These are phyloP conservation scores for Alloascoidea hylecoeti DNA, from an alignment of 805 yeast genomes.

Conservation along the genomic window DNA sequence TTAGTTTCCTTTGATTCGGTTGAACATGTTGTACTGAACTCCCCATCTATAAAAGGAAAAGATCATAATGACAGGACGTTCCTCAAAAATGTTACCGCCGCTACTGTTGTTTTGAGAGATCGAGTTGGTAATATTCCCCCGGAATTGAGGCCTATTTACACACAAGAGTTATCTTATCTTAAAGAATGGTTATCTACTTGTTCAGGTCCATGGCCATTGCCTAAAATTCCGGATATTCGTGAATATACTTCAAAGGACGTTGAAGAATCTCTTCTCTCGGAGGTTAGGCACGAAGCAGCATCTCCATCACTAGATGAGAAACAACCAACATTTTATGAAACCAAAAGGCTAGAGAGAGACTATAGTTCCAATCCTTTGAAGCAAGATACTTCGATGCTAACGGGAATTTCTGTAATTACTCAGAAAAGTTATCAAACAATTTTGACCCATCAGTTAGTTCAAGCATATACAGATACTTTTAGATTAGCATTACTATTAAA, in stretches of 20 bases:
- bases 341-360: slow-evolving; percentile 48
- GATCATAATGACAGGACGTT: slow-evolving; percentile 22
- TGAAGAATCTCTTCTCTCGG: slow-evolving; percentile 62
- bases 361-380: slow-evolving; percentile 59
- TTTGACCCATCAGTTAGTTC: slow-evolving; percentile 50
- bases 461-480: slow-evolving; percentile 36
- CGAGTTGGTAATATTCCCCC: slow-evolving; percentile 74
- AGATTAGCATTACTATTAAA: slow-evolving; percentile 25
- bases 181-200: slow-evolving; percentile 42
- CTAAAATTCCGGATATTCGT: slow-evolving; percentile 53
- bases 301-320: too few relatives aligned
- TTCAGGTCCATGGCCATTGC: slow-evolving; percentile 56
- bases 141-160: slow-evolving; percentile 61
- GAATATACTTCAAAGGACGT: slow-evolving; percentile 60
- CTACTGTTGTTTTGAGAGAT: slow-evolving; percentile 70
- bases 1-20: slow-evolving; percentile 68
- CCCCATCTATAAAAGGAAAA: slow-evolving; percentile 19
- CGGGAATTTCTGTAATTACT: slow-evolving; percentile 33
- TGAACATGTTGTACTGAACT: slow-evolving; percentile 60
- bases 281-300: slow-evolving; percentile 45
- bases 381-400: slow-evolving; percentile 30
- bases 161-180: slow-evolving; percentile 48
- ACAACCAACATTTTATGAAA: slow-evolving; percentile 32
- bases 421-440: slow-evolving; percentile 20
- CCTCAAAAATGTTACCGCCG: slow-evolving; percentile 61